Conservation (phyloP, 2,329 filamentous ascomycete species). For the Neonectria magnoliae region DNA sequence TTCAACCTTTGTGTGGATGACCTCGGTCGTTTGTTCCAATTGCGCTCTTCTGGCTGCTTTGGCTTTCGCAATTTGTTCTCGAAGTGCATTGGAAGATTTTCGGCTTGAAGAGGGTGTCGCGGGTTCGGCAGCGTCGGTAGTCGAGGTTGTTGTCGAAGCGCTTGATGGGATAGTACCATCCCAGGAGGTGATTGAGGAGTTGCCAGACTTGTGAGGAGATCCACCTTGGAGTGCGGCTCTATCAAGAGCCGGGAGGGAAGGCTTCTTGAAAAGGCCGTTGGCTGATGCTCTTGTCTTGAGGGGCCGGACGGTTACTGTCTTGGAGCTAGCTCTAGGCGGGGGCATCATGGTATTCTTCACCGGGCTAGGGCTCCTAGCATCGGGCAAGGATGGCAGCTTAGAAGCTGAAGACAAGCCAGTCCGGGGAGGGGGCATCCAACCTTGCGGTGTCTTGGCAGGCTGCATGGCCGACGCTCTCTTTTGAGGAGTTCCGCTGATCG, state of each 20-base stretch:
- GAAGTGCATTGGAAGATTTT: conserved; percentile 82
- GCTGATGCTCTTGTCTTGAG: conserved; percentile 63
- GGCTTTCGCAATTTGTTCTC: conserved; percentile 92
- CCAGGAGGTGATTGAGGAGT: conserved; percentile 39
- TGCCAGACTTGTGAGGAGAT: conserved; percentile 27
- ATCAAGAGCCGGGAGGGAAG: conserved; percentile 57
- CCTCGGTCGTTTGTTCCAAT: conserved; percentile 46
- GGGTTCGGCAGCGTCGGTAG: conserved; percentile 26
- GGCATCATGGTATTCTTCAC: conserved; percentile 48
- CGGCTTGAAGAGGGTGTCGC: conserved; percentile 44
- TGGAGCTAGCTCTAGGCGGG: conserved; percentile 55
- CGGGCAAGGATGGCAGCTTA: conserved; percentile 39
- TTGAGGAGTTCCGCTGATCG: conserved; percentile 58
- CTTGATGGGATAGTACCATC: conserved; percentile 44
- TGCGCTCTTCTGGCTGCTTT: conserved; percentile 79
- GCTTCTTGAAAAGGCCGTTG: conserved; percentile 65
- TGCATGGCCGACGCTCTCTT: conserved; percentile 37
- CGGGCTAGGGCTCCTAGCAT: conserved; percentile 51
- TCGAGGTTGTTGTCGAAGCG: conserved; percentile 29
- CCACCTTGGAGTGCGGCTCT: conserved; percentile 28
- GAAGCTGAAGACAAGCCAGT: conserved; percentile 36
- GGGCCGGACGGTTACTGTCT: conserved; percentile 57
- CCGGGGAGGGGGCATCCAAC: conserved; percentile 38
- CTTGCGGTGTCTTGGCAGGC: conserved; percentile 37
- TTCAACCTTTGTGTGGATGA: conserved; percentile 8